A percentile compares a stretch with the other conserved stretches of the same genome.
Evolutionary conservation across 345 rosid genomes (phyloP).

Genomic region (Aegle marmelos): DNA sequence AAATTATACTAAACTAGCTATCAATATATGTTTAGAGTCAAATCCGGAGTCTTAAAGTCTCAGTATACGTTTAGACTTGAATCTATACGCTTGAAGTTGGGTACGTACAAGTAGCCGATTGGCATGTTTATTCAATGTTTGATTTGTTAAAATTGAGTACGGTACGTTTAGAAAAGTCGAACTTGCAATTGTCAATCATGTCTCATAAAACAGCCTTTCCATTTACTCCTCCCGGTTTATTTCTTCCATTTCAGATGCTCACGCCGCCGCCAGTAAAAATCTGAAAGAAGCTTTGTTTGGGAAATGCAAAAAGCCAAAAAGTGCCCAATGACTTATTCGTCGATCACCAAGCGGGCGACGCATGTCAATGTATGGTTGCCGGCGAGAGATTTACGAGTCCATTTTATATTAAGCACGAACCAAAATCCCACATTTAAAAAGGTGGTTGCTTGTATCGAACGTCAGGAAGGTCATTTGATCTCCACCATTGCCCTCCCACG

Average conservation of each 20-base stretch:
- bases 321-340: not conserved
- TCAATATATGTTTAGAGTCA: too few relatives aligned
- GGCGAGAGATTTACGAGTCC: not conserved
- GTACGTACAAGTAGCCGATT: too few relatives aligned
- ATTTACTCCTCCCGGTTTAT: too few relatives aligned
- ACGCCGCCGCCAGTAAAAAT: constrained; percentile 1
- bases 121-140: too few relatives aligned
- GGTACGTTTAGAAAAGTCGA: too few relatives aligned
- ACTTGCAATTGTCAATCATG: not conserved
- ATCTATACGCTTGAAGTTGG: too few relatives aligned
- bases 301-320: not conserved
- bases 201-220: not conserved
- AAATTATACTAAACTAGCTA: too few relatives aligned
- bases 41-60: too few relatives aligned
- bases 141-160: too few relatives aligned
- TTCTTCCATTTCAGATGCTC: not conserved
- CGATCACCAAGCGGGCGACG: not conserved
- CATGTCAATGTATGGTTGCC: not conserved
- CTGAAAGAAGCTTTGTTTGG: not conserved
- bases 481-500: not conserved
- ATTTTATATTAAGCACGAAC: not conserved
- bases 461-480: not conserved
- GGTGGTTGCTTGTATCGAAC: not conserved
- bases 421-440: not conserved
- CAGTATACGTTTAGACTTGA: too few relatives aligned